Evolutionary conservation across 2,329 filamentous ascomycete species (phyloP).

Genomic region (Colletotrichum tabaci): DNA sequence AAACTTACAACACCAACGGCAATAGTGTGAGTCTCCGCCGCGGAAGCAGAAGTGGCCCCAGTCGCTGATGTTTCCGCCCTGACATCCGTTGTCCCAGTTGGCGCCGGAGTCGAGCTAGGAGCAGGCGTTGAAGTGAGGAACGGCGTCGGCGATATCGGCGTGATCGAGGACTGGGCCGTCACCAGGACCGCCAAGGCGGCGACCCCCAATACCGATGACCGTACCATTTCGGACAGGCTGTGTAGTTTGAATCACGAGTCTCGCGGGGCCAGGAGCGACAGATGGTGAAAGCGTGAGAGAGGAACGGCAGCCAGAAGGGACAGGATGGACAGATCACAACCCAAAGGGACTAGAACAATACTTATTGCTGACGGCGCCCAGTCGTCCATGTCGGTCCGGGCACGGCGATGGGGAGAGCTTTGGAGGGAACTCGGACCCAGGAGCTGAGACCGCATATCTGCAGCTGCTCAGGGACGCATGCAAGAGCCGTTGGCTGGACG

Average conservation of each 20-base stretch:
- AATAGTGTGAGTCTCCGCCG: slow-evolving; percentile 31
- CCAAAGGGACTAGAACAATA: slow-evolving; percentile 9
- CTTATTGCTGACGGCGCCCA: slow-evolving; percentile 26
- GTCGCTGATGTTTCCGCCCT: background rate
- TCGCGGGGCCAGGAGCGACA: background rate
- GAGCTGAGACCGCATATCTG: slow-evolving; percentile 23
- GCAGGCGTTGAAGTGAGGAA: slow-evolving; percentile 10
- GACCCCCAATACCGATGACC: slow-evolving; percentile 6
- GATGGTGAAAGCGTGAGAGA: background rate
- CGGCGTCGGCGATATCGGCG: slow-evolving; percentile 16
- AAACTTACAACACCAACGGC: slow-evolving; percentile 40
- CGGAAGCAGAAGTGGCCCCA: background rate
- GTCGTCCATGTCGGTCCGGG: slow-evolving; percentile 4
- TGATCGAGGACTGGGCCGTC: slow-evolving; percentile 22
- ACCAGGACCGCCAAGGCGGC: slow-evolving; percentile 16
- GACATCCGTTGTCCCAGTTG: background rate
- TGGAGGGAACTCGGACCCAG: slow-evolving; percentile 24
- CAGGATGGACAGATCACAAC: background rate
- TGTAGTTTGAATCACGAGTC: background rate
- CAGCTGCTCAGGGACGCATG: slow-evolving; percentile 16
- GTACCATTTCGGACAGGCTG: slow-evolving; percentile 16
- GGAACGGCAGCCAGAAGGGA: background rate
- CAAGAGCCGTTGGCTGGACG: background rate
- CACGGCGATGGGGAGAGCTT: slow-evolving; percentile 13
- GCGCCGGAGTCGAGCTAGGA: background rate